These are phyloP conservation scores for Aspergillus alliaceus DNA, from an alignment of 2,329 filamentous ascomycete species.

Conservation along the genomic window DNA sequence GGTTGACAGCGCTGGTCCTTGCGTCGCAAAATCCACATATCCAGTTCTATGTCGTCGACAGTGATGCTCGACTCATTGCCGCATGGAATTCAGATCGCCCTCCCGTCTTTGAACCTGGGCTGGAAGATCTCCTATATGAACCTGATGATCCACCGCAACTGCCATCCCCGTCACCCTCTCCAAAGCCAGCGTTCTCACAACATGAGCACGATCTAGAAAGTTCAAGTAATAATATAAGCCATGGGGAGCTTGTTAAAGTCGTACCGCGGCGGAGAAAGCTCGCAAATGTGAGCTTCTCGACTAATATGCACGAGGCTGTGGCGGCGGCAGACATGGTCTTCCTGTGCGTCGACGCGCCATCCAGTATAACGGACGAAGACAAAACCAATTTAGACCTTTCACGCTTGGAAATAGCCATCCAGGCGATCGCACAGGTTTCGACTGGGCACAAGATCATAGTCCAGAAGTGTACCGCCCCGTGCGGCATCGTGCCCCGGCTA, in stretches of 20 bases:
- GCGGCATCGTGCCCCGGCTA: conserved; percentile 16
- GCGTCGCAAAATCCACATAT: conserved; percentile 28
- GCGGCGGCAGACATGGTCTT: conserved; percentile 20
- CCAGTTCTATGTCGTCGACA: conserved; percentile 27
- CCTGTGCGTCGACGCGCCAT: conserved; percentile 11
- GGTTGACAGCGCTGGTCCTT: conserved; percentile 24
- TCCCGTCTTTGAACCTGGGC: conserved; percentile 27
- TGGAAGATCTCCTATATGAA: conserved; percentile 24
- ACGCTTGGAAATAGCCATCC: conserved; percentile 9
- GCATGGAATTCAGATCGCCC: conserved; percentile 28
- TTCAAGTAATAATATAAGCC: background rate
- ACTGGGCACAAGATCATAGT: conserved; percentile 22
- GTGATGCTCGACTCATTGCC: conserved; percentile 21
- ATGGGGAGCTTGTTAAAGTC: background rate
- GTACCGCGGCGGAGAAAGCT: conserved; percentile 9
- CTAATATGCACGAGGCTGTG: conserved; percentile 16
- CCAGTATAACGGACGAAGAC: background rate
- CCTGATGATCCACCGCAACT: background rate
- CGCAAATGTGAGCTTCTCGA: conserved; percentile 20
- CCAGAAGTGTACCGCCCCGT: conserved; percentile 17
- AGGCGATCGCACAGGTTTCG: conserved; percentile 17
- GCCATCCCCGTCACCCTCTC: background rate
- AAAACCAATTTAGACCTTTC: conserved; percentile 4
- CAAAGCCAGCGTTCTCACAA: background rate
- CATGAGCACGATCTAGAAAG: background rate